Base-by-base conservation (phyloP, 306 rosid genomes). In the Trifolium fragiferum region DNA sequence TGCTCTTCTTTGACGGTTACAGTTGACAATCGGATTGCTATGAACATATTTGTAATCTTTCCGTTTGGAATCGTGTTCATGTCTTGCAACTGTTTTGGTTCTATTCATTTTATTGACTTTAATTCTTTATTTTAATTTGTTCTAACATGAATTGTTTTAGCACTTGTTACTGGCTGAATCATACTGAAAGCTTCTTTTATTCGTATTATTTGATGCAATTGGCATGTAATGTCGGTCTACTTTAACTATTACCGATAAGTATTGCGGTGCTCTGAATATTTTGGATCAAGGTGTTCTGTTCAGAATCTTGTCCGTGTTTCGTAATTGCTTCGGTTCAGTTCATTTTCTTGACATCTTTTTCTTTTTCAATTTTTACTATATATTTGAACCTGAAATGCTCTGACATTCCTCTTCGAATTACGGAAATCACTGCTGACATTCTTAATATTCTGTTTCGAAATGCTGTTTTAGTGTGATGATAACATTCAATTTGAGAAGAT, bases 51-150 rank as follows among this genome's bases (percentile, higher is more conserved):
- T 51, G 57, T 23, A 50, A n/a, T 50, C 21, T 12, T 50, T 8
- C 11, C 11, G 5, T 6, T 16, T 10, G 10, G 25, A 51, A 51
- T 51, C 18, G 21, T 18, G 21, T 10, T 51, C 6, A 19, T 27
- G 9, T 8, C 21, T 8, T 60, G 10, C 1, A 27, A 46, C 40
- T 62, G 30, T 73, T 63, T 76, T 9, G 59, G 23, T 47, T 73
- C 61, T 77, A 14, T 77, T 55, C 74, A 61, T 76, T 84, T 54
- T 43, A 66, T 64, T 61, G 57, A 68, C 87, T 76, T 70, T 0
- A 13, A 59, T 6, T 23, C 54, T 30, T 2, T 14, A 0, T 0
- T 58, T 23, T 1, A 55, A 15, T 46, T 25, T 60, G 23, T 75
- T 40, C n/a, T 21, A 38, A 69, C 72, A 40, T 50, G n/a, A 16